Conservation (phyloP, 768 basidiomycete species). For the Kwoniella sp. region DNA sequence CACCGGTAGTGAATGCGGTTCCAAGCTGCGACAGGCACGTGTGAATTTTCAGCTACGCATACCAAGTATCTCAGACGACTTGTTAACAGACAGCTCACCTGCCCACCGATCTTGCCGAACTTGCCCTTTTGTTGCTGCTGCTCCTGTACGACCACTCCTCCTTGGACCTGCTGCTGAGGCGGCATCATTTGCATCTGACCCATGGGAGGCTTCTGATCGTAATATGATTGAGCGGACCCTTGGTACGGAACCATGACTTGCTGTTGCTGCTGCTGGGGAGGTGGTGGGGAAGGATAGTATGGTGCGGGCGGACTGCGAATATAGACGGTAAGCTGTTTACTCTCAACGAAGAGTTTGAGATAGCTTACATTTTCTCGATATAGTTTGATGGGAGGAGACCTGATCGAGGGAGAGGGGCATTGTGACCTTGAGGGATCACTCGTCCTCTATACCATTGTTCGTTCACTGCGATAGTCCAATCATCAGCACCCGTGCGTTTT, state of each 20-base stretch:
- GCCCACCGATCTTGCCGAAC: conserved; percentile 44
- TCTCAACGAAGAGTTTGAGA: not conserved
- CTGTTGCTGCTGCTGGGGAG: conserved; percentile 11
- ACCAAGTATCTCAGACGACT: not conserved
- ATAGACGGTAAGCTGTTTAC: not conserved
- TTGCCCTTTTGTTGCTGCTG: conserved; percentile 28
- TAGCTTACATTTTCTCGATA: conserved; percentile 44
- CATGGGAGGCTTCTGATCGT: conserved; percentile 25
- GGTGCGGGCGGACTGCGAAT: conserved; percentile 13
- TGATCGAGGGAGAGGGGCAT: conserved; percentile 29
- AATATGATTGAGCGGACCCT: conserved; percentile 11
- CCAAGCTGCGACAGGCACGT: conserved; percentile 23
- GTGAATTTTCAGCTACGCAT: not conserved
- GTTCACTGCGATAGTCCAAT: too few species aligned
- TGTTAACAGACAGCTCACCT: conserved; percentile 30
- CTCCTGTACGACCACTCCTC: conserved; percentile 22
- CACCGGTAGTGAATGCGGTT: conserved; percentile 32
- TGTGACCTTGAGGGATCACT: conserved; percentile 60
- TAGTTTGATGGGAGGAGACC: conserved; percentile 51
- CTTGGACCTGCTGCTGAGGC: conserved; percentile 25
- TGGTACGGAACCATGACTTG: conserved; percentile 37
- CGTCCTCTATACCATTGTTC: conserved; percentile 65
- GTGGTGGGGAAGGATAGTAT: conserved; percentile 26
- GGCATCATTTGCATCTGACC: conserved; percentile 25
- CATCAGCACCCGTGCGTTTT: too few species aligned